Conservation (phyloP, 179 eudicot genomes). For the Dionaea muscipula region DNA sequence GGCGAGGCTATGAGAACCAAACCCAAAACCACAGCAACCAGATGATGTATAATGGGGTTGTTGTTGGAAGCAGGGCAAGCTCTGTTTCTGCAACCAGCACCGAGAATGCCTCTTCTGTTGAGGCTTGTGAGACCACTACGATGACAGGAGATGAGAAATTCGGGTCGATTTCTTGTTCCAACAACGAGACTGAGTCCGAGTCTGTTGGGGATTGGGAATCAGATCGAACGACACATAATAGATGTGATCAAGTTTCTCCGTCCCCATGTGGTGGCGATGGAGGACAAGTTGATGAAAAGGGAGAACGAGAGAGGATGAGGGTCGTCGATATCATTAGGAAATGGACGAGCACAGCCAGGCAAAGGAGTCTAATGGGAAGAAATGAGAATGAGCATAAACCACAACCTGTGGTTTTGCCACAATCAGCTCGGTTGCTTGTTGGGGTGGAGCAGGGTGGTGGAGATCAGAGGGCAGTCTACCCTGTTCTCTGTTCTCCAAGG, state of each 20-base stretch:
- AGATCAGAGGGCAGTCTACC: constrained; percentile 12
- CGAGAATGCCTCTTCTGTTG: neutral
- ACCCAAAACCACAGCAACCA: constrained; percentile 1
- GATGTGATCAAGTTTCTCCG: constrained; percentile 6
- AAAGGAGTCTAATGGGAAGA: neutral
- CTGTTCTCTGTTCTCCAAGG: constrained; percentile 29
- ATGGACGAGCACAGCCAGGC: constrained; percentile 18
- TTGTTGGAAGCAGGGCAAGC: neutral
- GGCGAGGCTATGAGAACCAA: constrained; percentile 29
- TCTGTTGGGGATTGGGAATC: constrained; percentile 26
- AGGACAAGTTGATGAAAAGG: constrained; percentile 8
- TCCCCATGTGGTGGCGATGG: neutral
- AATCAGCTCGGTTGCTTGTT: constrained; percentile 15
- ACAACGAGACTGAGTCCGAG: constrained; percentile 9
- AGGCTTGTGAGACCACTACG: neutral
- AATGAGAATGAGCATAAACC: neutral
- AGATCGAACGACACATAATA: neutral
- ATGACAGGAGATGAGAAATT: constrained; percentile 4
- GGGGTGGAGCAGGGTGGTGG: constrained; percentile 14
- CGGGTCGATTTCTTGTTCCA: neutral
- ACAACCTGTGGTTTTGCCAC: neutral
- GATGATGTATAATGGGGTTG: neutral
- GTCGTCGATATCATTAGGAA: constrained; percentile 57
- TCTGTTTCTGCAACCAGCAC: neutral
- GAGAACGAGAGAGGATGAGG: constrained; percentile 34